Percentiles rank a stretch among this genome's conserved stretches.
These are phyloP conservation scores for Graphiopsis chlorocephala DNA, from an alignment of 2,329 filamentous ascomycete species.

Conservation along the genomic window DNA sequence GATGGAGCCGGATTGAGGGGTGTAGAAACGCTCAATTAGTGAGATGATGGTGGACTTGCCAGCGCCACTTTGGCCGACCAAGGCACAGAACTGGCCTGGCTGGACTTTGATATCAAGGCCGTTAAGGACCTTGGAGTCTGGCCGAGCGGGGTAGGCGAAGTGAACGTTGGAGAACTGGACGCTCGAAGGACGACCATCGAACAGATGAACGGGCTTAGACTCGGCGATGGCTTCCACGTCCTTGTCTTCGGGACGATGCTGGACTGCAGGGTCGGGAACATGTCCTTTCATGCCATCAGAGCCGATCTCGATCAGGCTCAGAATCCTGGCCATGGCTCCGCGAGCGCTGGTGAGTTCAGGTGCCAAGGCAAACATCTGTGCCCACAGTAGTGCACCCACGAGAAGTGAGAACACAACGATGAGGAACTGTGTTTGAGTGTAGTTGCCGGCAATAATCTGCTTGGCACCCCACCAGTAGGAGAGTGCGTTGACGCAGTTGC, in stretches of 20 bases:
- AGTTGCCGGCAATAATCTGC: slow-evolving; percentile 64
- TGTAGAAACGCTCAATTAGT: slow-evolving; percentile 92
- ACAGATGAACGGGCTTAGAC: slow-evolving; percentile 23
- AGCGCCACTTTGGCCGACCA: slow-evolving; percentile 89
- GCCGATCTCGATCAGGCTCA: slow-evolving; percentile 51
- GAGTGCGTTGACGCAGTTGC: slow-evolving; percentile 69
- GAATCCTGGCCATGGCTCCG: slow-evolving; percentile 58
- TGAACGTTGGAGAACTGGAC: slow-evolving; percentile 36
- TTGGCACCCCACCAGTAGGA: slow-evolving; percentile 76
- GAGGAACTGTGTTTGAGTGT: slow-evolving; percentile 66
- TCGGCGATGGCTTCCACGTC: slow-evolving; percentile 12
- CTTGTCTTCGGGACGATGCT: slow-evolving; percentile 20
- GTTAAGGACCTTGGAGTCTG: slow-evolving; percentile 40
- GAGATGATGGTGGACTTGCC: slow-evolving; percentile 90
- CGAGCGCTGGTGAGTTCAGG: slow-evolving; percentile 69
- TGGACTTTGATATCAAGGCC: slow-evolving; percentile 37
- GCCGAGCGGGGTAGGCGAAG: slow-evolving; percentile 46
- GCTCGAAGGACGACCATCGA: slow-evolving; percentile 9
- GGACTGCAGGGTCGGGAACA: slow-evolving; percentile 20
- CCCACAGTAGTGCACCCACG: slow-evolving; percentile 69
- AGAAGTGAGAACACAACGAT: slow-evolving; percentile 70
- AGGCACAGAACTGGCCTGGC: slow-evolving; percentile 75
- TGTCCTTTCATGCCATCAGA: slow-evolving; percentile 3
- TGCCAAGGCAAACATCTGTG: slow-evolving; percentile 71
- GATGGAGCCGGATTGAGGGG: slow-evolving; percentile 76